phyloP scores from a whole-genome alignment of 1,284 basidiomycete species.

The Ganoderma sp. region DNA sequence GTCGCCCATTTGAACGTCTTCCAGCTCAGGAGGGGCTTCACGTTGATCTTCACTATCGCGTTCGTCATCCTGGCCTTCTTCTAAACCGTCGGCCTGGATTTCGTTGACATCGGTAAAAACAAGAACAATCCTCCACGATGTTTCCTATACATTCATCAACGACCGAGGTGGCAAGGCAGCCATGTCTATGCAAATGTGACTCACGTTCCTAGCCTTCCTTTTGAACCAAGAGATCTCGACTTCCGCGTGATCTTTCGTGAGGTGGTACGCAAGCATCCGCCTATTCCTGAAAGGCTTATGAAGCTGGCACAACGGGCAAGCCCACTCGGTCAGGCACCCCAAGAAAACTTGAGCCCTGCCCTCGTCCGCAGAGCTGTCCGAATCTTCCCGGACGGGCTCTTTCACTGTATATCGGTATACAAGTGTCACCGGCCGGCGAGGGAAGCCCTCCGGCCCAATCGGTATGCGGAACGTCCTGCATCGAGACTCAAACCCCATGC shows the following conservation, averaged over 20 bases:
- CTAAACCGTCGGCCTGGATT: constrained; percentile 17
- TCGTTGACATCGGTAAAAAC: constrained; percentile 29
- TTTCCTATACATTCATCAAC: constrained; percentile 12
- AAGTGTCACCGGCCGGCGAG: constrained; percentile 37
- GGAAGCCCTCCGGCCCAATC: constrained; percentile 28
- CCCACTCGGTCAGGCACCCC: constrained; percentile 45
- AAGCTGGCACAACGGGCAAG: constrained; percentile 67
- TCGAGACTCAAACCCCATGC: constrained; percentile 40
- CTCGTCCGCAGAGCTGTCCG: constrained; percentile 21
- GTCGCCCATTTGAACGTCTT: background rate
- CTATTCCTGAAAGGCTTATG: constrained; percentile 54
- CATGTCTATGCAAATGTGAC: background rate
- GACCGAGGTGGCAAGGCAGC: background rate
- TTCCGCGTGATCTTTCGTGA: constrained; percentile 60
- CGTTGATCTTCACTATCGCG: background rate
- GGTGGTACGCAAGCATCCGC: constrained; percentile 58
- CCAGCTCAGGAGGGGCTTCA: background rate
- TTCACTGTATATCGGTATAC: constrained; percentile 37
- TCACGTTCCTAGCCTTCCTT: constrained; percentile 28
- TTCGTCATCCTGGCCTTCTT: constrained; percentile 8
- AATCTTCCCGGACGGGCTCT: constrained; percentile 13
- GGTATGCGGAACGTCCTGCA: constrained; percentile 17
- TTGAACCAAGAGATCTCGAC: constrained; percentile 51
- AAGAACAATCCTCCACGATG: constrained; percentile 28
- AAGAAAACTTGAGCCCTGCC: constrained; percentile 27